Base-by-base conservation (phyloP, 805 yeast genomes). In the Ogataea methylovora region DNA sequence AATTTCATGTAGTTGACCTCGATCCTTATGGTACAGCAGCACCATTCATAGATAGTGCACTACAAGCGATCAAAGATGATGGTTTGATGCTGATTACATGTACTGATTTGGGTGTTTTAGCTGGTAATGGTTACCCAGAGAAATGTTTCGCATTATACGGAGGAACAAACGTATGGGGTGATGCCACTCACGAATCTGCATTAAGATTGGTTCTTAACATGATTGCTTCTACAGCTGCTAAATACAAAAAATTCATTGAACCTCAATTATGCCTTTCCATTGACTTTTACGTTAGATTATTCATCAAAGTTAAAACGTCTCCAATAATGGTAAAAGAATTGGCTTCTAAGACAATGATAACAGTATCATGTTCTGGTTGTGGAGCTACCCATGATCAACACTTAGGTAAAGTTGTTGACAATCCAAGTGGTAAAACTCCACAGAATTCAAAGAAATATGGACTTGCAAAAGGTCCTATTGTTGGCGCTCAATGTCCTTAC, bases 21-120 rank as follows among this genome's bases (percentile, higher is more conserved):
- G 99, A 92, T 58, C 99, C 99, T 0, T 92, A 92, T 53, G 99
- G 99, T 21, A 82, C 97, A 0, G 98, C 96, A 0, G 76, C 96
- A 0, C 98, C 98, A 7, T 92, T 92, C 54, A 69, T 92, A 20
- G 98, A 92, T 55, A 76, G 92, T 22, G 97, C 97, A 0, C 65
- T 92, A 22, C 94, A 86, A 49, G 65, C 80, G 22, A 72, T 88
- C n/a, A 73, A 71, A 32, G 87, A 88, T 45, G 88, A 80, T 36
- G 99, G 97, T 1, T 50, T 92, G 28, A 59, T 92, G 44, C 63
- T 92, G 33, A 90, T 92, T 3, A 92, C 99, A 0, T 92, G 98
- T 56, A 92, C 99, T 0, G 99, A 92, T 61, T 70, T 94, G 12
- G 95, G 95, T 0, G 96, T 92, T 1, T 67, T 92, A 35, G 97